A percentile compares a stretch with the other conserved stretches of the same genome.
These are phyloP conservation scores for Aspergillus taichungensis DNA, from an alignment of 495 filamentous ascomycete species.

Conservation along the genomic window DNA sequence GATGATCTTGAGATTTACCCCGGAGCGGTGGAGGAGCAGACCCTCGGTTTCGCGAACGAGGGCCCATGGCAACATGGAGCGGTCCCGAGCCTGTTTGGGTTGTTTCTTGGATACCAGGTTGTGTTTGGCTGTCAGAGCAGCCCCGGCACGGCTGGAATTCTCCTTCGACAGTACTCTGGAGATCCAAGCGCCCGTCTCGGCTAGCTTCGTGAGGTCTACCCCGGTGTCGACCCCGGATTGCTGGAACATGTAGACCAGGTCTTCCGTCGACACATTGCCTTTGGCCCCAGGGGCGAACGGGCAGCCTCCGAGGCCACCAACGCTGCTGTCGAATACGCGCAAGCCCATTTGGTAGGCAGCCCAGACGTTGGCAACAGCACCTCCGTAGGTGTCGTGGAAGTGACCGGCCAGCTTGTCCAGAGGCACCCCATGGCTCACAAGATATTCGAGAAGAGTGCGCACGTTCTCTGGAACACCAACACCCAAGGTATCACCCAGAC, in stretches of 20 bases:
- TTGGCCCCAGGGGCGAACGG: constrained; percentile 40
- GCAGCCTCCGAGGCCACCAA: constrained; percentile 38
- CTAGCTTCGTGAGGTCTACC: constrained; percentile 24
- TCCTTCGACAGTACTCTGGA: constrained; percentile 17
- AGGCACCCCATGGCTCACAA: constrained; percentile 19
- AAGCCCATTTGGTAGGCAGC: constrained; percentile 32
- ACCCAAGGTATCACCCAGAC: constrained; percentile 37
- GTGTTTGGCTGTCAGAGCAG: constrained; percentile 15
- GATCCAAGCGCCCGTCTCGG: constrained; percentile 31
- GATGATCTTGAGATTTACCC: constrained; percentile 20
- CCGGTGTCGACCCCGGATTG: constrained; percentile 30
- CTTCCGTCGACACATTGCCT: constrained; percentile 37
- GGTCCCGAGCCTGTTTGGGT: neutral
- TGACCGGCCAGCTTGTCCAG: constrained; percentile 29
- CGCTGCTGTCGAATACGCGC: constrained; percentile 35
- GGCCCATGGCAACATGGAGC: constrained; percentile 7
- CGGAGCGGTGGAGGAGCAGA: constrained; percentile 14
- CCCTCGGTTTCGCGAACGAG: constrained; percentile 8
- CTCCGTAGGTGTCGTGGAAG: constrained; percentile 41
- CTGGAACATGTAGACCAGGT: constrained; percentile 34
- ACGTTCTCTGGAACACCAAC: constrained; percentile 27
- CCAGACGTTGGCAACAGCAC: constrained; percentile 35
- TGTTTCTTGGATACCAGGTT: neutral
- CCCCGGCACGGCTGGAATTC: constrained; percentile 25
- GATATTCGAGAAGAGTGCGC: constrained; percentile 18